Percentiles rank a stretch among this genome's conserved stretches.
These are phyloP conservation scores for Fusarium incarnatum DNA, from an alignment of 2,329 filamentous ascomycete species.

Conservation along the genomic window DNA sequence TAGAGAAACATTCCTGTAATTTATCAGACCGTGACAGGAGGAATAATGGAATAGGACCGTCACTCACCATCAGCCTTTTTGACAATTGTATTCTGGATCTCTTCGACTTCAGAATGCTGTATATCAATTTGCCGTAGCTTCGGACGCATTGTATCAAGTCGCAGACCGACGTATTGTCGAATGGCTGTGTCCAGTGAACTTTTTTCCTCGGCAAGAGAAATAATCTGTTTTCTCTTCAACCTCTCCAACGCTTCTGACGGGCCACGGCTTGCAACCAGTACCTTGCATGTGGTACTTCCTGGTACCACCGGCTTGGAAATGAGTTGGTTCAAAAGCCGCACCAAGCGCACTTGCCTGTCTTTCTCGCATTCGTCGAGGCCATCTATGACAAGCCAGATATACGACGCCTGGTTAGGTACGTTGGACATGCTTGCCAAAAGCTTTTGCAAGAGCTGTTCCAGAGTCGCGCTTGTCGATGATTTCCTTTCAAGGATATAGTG, in stretches of 20 bases:
- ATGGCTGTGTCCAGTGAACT: background rate
- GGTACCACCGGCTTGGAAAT: background rate
- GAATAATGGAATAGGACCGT: too few relatives aligned
- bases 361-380: conserved; percentile 26
- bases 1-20: conserved; percentile 36
- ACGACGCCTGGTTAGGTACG: background rate
- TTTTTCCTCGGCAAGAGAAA: conserved; percentile 29
- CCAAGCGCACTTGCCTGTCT: conserved; percentile 2
- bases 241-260: background rate
- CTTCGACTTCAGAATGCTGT: background rate
- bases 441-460: conserved; percentile 17
- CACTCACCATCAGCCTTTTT: conserved; percentile 26
- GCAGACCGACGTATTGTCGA: conserved; percentile 1
- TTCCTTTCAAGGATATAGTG: conserved; percentile 29
- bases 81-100: background rate
- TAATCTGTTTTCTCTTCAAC: conserved; percentile 2
- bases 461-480: rapidly evolving
- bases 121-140: conserved; percentile 13
- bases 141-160: background rate
- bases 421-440: conserved; percentile 11
- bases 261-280: conserved; percentile 13
- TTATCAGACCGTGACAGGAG: rapidly evolving
- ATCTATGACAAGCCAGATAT: conserved; percentile 25
- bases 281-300: conserved; percentile 14
- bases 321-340: conserved; percentile 18